phyloP scores from a whole-genome alignment of 2,329 filamentous ascomycete genomes.

The Chrysosporium queenslandicum region DNA sequence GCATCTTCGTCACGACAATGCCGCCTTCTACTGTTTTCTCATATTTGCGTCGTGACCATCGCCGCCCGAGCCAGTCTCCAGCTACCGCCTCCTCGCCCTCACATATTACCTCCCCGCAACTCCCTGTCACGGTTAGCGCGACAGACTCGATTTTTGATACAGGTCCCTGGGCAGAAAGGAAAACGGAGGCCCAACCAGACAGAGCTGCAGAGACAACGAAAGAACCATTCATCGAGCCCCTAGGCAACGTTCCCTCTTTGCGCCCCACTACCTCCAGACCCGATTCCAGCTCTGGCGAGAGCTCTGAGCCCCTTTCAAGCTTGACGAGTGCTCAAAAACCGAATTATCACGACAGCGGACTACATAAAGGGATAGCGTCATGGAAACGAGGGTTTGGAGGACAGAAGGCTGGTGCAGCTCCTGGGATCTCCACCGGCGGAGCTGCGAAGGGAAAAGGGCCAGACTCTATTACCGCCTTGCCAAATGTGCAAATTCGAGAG shows the following conservation, averaged over 20 bases:
- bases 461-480: background rate
- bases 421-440: conserved; percentile 17
- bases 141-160: conserved; percentile 23
- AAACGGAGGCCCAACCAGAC: background rate
- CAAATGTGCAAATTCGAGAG: conserved; percentile 5
- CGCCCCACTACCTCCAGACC: background rate
- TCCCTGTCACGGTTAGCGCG: conserved; percentile 26
- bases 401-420: conserved; percentile 25
- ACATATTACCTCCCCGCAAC: conserved; percentile 23
- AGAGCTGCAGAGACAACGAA: background rate
- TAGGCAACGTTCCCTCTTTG: background rate
- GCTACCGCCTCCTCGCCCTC: conserved; percentile 8
- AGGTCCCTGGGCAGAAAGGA: conserved; percentile 16
- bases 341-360: conserved; percentile 10
- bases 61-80: conserved; percentile 15
- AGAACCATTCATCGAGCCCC: background rate
- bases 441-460: conserved; percentile 23
- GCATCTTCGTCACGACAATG: conserved; percentile 9
- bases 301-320: background rate
- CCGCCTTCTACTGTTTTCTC: conserved; percentile 19
- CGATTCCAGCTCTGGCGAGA: conserved; percentile 9
- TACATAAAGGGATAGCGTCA: conserved; percentile 24
- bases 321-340: conserved; percentile 1
- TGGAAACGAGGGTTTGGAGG: conserved; percentile 29
- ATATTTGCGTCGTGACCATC: conserved; percentile 19